Percentiles rank a stretch among this genome's conserved stretches.
Conservation (phyloP, 768 basidiomycete species). For the Botryobasidium botryosum region DNA sequence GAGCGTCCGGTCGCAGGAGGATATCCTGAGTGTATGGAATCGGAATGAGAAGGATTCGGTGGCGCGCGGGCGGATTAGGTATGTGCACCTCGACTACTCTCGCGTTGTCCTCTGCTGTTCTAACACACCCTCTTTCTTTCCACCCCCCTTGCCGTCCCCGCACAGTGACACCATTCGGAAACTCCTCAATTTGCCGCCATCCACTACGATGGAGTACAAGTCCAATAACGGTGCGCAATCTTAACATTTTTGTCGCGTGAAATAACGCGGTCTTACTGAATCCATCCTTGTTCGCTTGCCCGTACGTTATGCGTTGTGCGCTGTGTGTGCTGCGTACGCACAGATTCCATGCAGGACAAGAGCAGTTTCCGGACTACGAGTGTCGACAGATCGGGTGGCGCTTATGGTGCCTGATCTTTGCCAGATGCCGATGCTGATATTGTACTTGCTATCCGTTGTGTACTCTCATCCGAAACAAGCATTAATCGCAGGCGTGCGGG, state of each 20-base stretch:
- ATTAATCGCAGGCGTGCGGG: too few relatives aligned
- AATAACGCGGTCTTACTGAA: too few relatives aligned
- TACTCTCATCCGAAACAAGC: too few relatives aligned
- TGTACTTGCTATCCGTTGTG: too few relatives aligned
- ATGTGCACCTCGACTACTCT: conserved; percentile 18
- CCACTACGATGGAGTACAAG: conserved; percentile 87
- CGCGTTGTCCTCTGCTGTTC: not conserved
- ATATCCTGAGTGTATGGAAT: conserved; percentile 90
- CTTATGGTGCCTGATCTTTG: too few relatives aligned
- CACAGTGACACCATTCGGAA: conserved; percentile 61
- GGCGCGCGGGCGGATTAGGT: conserved; percentile 71
- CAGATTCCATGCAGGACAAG: conserved; percentile 81
- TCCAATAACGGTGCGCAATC: conserved; percentile 59
- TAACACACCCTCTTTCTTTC: not conserved
- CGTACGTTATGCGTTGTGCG: not conserved
- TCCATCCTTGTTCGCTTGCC: too few relatives aligned
- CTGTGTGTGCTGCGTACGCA: not conserved
- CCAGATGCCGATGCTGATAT: too few relatives aligned
- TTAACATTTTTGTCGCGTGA: not conserved
- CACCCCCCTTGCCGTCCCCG: not conserved
- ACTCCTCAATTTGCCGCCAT: conserved; percentile 56
- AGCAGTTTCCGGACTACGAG: conserved; percentile 49
- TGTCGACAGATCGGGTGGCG: not conserved
- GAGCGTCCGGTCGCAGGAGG: conserved; percentile 83
- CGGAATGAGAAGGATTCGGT: conserved; percentile 59